A percentile compares a stretch with the other conserved stretches of the same genome.
Conservation (phyloP, 1,284 basidiomycete species). For the Marasmius tenuissimus region DNA sequence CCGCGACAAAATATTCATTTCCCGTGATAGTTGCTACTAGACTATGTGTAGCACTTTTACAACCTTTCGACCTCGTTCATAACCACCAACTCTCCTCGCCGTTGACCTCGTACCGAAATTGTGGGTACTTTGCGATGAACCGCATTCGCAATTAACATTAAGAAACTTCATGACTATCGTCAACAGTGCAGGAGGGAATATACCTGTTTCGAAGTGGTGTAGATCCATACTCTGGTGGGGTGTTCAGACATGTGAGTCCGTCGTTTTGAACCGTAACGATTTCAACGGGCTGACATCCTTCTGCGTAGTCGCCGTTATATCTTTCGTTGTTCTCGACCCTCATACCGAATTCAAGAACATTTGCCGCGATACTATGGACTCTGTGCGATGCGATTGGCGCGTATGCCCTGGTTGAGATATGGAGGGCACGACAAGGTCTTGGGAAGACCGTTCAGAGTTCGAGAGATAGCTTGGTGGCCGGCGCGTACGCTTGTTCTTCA, state of each 20-base stretch:
- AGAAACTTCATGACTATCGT: background rate
- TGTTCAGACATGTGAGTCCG: slow-evolving; percentile 78
- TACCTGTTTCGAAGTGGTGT: slow-evolving; percentile 72
- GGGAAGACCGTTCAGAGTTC: slow-evolving; percentile 27
- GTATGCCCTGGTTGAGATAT: slow-evolving; percentile 60
- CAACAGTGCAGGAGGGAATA: slow-evolving; percentile 88
- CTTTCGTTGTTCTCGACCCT: slow-evolving; percentile 76
- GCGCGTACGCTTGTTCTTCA: slow-evolving; percentile 48
- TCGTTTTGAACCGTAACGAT: background rate
- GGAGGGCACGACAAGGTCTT: slow-evolving; percentile 57
- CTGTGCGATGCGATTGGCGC: slow-evolving; percentile 66
- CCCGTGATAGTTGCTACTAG: slow-evolving; percentile 42
- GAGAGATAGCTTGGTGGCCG: slow-evolving; percentile 59
- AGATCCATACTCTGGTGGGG: slow-evolving; percentile 84
- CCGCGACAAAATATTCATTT: slow-evolving; percentile 14
- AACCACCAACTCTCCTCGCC: slow-evolving; percentile 83
- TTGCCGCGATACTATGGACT: slow-evolving; percentile 70
- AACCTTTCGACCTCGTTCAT: slow-evolving; percentile 49
- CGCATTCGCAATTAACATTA: background rate
- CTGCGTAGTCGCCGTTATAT: slow-evolving; percentile 73
- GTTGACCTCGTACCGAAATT: slow-evolving; percentile 67
- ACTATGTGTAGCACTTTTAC: slow-evolving; percentile 48
- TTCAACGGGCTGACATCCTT: no score
- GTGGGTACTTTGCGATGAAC: slow-evolving; percentile 25
- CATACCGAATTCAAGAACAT: slow-evolving; percentile 49